A percentile compares a stretch with the other conserved stretches of the same genome.
phyloP scores from a whole-genome alignment of 208 protist genomes.

The Trypanosoma avium region DNA sequence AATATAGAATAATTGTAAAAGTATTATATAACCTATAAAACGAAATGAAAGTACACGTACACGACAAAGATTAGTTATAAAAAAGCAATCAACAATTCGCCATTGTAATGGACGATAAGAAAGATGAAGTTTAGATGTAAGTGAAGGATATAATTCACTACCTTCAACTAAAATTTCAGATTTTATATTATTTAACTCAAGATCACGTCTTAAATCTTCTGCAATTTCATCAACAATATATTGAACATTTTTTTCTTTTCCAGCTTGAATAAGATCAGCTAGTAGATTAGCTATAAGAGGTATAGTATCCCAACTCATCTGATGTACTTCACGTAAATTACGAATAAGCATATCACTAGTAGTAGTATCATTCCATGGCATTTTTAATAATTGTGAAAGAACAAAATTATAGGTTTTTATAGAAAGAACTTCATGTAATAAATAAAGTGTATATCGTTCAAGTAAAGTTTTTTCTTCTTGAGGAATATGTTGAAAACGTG shows the following conservation, averaged over 20 bases:
- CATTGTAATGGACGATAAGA: constrained; percentile 17
- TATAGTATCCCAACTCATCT: constrained; percentile 18
- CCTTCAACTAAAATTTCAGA: no score
- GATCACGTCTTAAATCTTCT: constrained; percentile 29
- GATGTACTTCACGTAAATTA: constrained; percentile 6
- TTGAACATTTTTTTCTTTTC: neutral
- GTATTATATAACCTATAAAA: constrained; percentile 12
- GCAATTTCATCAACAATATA: constrained; percentile 17
- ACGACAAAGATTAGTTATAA: constrained; percentile 20
- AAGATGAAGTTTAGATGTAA: neutral
- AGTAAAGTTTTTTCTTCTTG: neutral
- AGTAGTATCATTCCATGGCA: constrained; percentile 20
- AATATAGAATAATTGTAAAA: constrained; percentile 17
- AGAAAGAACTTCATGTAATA: constrained; percentile 7
- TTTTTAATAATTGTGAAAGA: constrained; percentile 6
- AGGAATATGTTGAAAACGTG: neutral
- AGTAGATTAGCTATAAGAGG: constrained; percentile 18
- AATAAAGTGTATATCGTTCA: constrained; percentile 18
- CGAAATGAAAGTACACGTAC: constrained; percentile 23
- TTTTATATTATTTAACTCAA: no score
- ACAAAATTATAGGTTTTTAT: constrained; percentile 12
- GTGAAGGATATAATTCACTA: neutral
- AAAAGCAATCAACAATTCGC: constrained; percentile 28
- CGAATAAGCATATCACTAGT: constrained; percentile 9
- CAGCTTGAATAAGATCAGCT: constrained; percentile 4